These are phyloP conservation scores for Lepidium africanum DNA, from an alignment of 345 rosid genomes.

Conservation along the genomic window DNA sequence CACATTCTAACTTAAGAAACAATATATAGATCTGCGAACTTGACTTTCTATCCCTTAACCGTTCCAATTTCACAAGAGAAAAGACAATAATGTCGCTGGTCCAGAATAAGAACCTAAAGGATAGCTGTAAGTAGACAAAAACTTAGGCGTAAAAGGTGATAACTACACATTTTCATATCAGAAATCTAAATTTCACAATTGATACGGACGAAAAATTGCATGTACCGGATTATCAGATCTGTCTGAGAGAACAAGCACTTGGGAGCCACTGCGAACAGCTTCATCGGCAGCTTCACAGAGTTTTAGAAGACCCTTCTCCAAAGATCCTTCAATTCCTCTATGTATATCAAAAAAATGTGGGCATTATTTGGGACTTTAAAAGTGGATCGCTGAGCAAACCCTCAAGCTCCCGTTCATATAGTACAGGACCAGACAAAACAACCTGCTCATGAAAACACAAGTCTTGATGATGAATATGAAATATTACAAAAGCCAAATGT, in stretches of 20 bases:
- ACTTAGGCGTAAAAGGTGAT: background rate
- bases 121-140: background rate
- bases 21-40: background rate
- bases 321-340: slow-evolving; percentile 85
- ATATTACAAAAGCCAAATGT: slow-evolving; percentile 4
- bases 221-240: slow-evolving; percentile 77
- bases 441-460: slow-evolving; percentile 44
- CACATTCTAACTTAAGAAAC: background rate
- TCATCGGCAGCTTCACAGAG: slow-evolving; percentile 98
- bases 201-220: slow-evolving; percentile 5
- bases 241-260: slow-evolving; percentile 90
- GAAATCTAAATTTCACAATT: background rate
- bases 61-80: background rate
- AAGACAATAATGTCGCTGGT: background rate
- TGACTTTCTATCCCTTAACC: background rate
- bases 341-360: slow-evolving; percentile 85
- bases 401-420: slow-evolving; percentile 95
- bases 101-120: background rate
- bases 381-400: slow-evolving; percentile 62
- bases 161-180: background rate
- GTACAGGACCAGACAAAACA: slow-evolving; percentile 73
- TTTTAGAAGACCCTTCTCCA: slow-evolving; percentile 57
- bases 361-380: slow-evolving; percentile 58
- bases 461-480: background rate
- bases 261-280: slow-evolving; percentile 92